Percentiles rank a stretch among this genome's conserved stretches.
These are phyloP conservation scores for Hemileccinum rubropunctum DNA, from an alignment of 768 basidiomycete genomes.

Conservation along the genomic window DNA sequence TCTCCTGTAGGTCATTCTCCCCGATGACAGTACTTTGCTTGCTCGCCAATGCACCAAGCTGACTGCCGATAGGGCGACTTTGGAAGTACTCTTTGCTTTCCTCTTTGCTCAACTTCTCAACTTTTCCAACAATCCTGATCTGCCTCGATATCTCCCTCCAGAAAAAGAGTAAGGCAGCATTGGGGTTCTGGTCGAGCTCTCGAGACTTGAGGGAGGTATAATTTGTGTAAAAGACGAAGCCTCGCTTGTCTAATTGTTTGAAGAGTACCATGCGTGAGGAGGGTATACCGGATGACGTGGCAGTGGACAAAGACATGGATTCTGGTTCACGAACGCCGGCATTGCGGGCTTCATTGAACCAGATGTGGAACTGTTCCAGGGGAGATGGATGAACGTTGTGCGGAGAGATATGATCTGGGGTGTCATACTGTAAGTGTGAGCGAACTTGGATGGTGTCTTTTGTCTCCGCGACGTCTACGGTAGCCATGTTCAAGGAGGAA, in stretches of 20 bases:
- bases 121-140: slow-evolving; percentile 81
- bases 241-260: slow-evolving; percentile 82
- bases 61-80: slow-evolving; percentile 77
- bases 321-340: slow-evolving; percentile 82
- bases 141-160: slow-evolving; percentile 83
- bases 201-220: slow-evolving; percentile 90
- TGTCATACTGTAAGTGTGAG: slow-evolving; percentile 73
- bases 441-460: slow-evolving; percentile 63
- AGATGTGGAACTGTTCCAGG: slow-evolving; percentile 78
- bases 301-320: slow-evolving; percentile 79
- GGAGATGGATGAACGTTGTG: slow-evolving; percentile 62
- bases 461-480: slow-evolving; percentile 38
- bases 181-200: slow-evolving; percentile 75
- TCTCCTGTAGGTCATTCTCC: slow-evolving; percentile 65
- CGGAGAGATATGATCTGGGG: slow-evolving; percentile 64
- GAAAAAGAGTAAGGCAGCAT: slow-evolving; percentile 84
- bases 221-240: slow-evolving; percentile 97
- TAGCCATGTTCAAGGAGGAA: slow-evolving; percentile 17
- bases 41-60: slow-evolving; percentile 92
- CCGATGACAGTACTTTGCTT: slow-evolving; percentile 77
- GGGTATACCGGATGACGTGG: slow-evolving; percentile 69
- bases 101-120: slow-evolving; percentile 68
- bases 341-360: slow-evolving; percentile 72
- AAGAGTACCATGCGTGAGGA: slow-evolving; percentile 88
- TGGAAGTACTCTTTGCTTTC: slow-evolving; percentile 85